phyloP scores from a whole-genome alignment of 176 grass and related monocot species.

The Dendrocalamus sinicus region DNA sequence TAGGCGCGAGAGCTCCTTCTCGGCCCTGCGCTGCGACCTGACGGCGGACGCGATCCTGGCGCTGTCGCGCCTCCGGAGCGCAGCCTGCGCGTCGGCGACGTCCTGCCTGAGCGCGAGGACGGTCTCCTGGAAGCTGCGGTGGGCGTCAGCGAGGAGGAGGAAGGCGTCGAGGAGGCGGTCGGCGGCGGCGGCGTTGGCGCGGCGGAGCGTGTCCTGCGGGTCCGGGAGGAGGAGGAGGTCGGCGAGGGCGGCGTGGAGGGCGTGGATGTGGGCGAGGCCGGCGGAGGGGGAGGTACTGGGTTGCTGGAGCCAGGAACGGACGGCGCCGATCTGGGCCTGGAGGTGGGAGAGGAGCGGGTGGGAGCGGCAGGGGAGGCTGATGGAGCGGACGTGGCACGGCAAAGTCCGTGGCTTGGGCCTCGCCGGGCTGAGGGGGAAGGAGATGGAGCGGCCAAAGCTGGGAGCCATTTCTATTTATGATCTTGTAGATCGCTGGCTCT shows the following conservation, averaged over 20 bases:
- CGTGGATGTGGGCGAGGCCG: constrained; percentile 42
- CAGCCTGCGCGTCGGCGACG: constrained; percentile 13
- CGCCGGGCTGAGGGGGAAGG: constrained; percentile 55
- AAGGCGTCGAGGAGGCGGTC: constrained; percentile 55
- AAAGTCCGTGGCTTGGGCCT: constrained; percentile 14
- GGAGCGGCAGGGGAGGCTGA: constrained; percentile 55
- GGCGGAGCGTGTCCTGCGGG: neutral
- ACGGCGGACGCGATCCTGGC: constrained; percentile 23
- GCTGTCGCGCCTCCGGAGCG: constrained; percentile 35
- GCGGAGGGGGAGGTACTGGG: neutral
- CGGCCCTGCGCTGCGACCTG: constrained; percentile 28
- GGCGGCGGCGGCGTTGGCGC: neutral
- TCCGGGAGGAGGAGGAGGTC: constrained; percentile 59
- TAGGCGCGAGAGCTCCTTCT: constrained; percentile 51
- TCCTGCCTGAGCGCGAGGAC: constrained; percentile 31
- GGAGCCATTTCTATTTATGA: constrained; percentile 34
- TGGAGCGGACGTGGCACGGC: constrained; percentile 45
- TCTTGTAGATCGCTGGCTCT: no score
- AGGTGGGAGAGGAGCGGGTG: constrained; percentile 57
- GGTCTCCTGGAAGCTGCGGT: constrained; percentile 50
- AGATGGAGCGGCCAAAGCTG: constrained; percentile 64
- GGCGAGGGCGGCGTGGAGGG: constrained; percentile 49
- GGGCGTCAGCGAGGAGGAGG: constrained; percentile 66
- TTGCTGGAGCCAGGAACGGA: neutral
- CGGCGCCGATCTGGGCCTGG: constrained; percentile 10